A percentile compares a stretch with the other conserved stretches of the same genome.
These are phyloP conservation scores for Sporobolus alterniflorus DNA, from an alignment of 202 grass and related monocot genomes.

Conservation along the genomic window DNA sequence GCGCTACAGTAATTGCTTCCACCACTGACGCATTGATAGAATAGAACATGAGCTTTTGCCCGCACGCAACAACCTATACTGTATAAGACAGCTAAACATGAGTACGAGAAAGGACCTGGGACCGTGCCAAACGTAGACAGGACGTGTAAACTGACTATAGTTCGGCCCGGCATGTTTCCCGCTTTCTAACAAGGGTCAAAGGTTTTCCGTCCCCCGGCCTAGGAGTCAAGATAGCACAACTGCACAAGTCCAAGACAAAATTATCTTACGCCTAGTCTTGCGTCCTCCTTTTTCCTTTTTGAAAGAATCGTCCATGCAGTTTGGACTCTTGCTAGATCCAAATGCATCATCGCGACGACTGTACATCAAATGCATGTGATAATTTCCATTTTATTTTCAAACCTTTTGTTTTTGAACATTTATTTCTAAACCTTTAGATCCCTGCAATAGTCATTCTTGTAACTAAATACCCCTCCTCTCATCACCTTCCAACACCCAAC, in stretches of 20 bases:
- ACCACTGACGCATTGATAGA: conserved; percentile 7
- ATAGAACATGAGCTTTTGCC: conserved; percentile 32
- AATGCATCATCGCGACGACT: neutral
- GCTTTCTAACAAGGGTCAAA: neutral
- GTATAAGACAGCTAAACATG: too few relatives aligned
- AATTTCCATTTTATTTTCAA: too few relatives aligned
- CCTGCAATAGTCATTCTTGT: too few relatives aligned
- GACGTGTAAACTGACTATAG: too few relatives aligned
- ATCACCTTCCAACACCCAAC: neutral
- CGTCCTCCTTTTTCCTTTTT: neutral
- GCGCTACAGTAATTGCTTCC: conserved; percentile 6
- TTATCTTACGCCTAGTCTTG: conserved; percentile 16
- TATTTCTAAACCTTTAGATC: too few relatives aligned
- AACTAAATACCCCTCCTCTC: neutral
- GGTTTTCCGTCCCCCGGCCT: neutral
- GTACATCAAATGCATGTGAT: too few relatives aligned
- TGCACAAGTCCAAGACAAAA: conserved; percentile 26
- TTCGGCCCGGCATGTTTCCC: neutral
- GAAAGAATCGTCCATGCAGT: neutral
- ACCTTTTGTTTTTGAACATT: too few relatives aligned
- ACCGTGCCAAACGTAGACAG: neutral
- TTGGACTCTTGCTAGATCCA: neutral
- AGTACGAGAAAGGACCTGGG: neutral
- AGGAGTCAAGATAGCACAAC: conserved; percentile 8
- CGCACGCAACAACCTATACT: neutral